Base-by-base conservation (phyloP, 805 yeast species). In the Wickerhamiella parazyma region DNA sequence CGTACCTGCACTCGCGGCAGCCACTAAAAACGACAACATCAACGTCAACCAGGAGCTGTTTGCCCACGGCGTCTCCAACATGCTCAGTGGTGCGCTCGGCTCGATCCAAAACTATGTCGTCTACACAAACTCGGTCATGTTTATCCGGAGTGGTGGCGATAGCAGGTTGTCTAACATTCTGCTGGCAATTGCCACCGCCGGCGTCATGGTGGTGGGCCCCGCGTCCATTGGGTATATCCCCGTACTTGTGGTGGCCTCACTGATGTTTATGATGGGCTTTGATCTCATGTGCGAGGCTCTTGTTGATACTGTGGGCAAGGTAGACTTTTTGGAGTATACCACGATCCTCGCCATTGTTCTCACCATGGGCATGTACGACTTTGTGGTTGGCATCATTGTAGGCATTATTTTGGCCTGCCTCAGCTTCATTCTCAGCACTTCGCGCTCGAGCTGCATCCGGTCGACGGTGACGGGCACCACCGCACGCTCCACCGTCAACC, bases 1-100 rank as follows among this genome's bases (percentile, higher is more conserved):
- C 58, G 96, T 91, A 11, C 98, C 98, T 1, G 97, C 98, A 0
- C 68, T 91, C 38, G 96, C 97, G 0, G 91, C 87, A 14, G 80
- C 94, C 5, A 72, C 84, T 1, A 83, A 84, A 3, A 79, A 82
- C 72, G 78, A 78, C 45, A 64, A 69, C 37, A 75, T 82, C 51
- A 94, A 87, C 58, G 94, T 91, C 33, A 94, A 91, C 60, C 71
- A 87, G 46, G 98, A 91, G 62, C 70, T 91, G 46, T 79, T 89
- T 25, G 96, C 96, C 0, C 98, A 91, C 62, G 98, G 98, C 3
- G 71, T 80, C 48, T 83, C 95, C 4, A 91, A 91, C 58, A 76
- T 80, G 9, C 53, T 91, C 6, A 80, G 94, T 38, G 98, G 97
- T 1, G 48, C 76, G 17, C 55, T 72, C 36, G 98, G 98, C 0